phyloP scores from a whole-genome alignment of 768 basidiomycete genomes.

The Mycena vulgaris region DNA sequence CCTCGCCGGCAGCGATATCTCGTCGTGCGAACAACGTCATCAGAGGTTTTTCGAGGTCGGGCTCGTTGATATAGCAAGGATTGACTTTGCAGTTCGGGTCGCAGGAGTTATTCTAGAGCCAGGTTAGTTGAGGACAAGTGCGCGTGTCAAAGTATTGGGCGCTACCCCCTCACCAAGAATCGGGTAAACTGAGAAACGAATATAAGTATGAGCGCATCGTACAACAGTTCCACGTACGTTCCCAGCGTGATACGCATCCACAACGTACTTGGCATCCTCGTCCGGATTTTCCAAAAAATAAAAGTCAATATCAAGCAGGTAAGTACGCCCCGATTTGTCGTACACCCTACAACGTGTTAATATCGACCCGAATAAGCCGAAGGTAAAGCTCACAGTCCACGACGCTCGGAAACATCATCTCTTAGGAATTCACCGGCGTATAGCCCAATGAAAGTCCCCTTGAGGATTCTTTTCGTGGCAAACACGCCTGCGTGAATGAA shows the following conservation, averaged over 20 bases:
- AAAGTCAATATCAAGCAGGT: constrained; percentile 89
- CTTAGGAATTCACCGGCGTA: constrained; percentile 90
- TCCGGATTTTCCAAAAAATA: constrained; percentile 74
- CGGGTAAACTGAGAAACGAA: constrained; percentile 81
- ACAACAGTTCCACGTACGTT: constrained; percentile 68
- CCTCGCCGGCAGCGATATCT: constrained; percentile 76
- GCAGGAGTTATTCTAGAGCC: constrained; percentile 88
- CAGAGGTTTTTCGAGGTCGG: constrained; percentile 77
- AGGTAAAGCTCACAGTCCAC: constrained; percentile 70
- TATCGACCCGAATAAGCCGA: constrained; percentile 12
- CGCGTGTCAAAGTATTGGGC: neutral
- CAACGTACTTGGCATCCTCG: constrained; percentile 70
- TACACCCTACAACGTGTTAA: constrained; percentile 67
- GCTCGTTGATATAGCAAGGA: constrained; percentile 86
- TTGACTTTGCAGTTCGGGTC: constrained; percentile 85
- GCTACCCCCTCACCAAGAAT: constrained; percentile 73
- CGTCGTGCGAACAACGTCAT: constrained; percentile 76
- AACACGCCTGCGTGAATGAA: constrained; percentile 71
- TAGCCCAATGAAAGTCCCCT: constrained; percentile 83
- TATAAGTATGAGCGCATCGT: constrained; percentile 2
- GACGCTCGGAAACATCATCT: constrained; percentile 73
- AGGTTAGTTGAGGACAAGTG: neutral
- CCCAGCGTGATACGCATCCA: constrained; percentile 92
- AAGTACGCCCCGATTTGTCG: constrained; percentile 80
- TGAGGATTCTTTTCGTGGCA: constrained; percentile 74